Base-by-base conservation (phyloP, 1,284 basidiomycete genomes). In the Tranzscheliella williamsii region DNA sequence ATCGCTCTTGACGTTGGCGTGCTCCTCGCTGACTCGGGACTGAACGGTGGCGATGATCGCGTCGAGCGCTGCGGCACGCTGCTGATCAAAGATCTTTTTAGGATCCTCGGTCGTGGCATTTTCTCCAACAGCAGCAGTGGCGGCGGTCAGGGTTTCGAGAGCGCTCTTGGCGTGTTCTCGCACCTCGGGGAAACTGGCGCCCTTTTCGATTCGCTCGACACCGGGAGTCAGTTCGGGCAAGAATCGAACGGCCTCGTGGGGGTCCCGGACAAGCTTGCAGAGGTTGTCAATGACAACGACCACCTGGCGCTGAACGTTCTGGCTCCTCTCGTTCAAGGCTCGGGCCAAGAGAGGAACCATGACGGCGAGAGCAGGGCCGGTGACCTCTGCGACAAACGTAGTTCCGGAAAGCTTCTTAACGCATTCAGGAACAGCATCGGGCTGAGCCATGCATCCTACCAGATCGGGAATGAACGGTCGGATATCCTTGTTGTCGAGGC, bases 301-400 rank as follows among this genome's bases (percentile, higher is more conserved):
- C n/a, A 70, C 90, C 76, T 96, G 92, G 27, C 80, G 76, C 70
- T 80, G 79, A 17, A 81, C 80, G 37, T 76, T 79, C 86, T 93
- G 95, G 62, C 90, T 93, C 65, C 94, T 85, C 79, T 97, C 94
- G 76, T 94, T 94, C 66, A 98, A 82, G 6, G 91, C 94, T 75
- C 95, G 91, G 43, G 86, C 83, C 44, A 98, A 83, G 31, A 98
- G 85, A 5, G 94, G 94, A 2, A 95, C 92, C 67, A 98, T 86
- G 67, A 98, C 91, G 20, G 95, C 94, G 31, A 98, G 85, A 13
- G 94, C 92, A 13, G 94, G 94, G 1, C 91, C 88, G 24, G 89
- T 96, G 68, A 98, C 92, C 80, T 98, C 94, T 44, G 92, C 90
- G 52, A 98, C 95, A 72, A 96, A 98, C 13, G 94, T 97, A 30